Percentiles rank a stretch among this genome's conserved stretches.
Evolutionary conservation across 2,329 filamentous ascomycete species (phyloP).

Genomic region (Capronia americana): DNA sequence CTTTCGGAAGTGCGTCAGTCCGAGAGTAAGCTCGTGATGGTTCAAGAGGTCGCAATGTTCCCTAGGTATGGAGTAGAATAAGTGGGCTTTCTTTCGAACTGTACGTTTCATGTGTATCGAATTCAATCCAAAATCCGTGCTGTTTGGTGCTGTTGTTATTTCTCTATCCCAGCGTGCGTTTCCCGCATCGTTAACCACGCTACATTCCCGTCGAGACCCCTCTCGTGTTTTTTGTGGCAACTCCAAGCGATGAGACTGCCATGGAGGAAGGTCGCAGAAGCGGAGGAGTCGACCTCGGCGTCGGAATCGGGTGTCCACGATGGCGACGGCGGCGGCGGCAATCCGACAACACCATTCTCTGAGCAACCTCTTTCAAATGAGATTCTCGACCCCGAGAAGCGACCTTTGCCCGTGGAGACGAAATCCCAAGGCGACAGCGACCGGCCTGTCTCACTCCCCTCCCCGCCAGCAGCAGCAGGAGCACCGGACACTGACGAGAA

Average conservation of each 20-base stretch:
- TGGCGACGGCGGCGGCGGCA: not conserved
- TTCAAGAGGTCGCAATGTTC: slow-evolving; percentile 5
- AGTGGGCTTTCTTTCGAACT: not conserved
- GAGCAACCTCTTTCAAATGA: slow-evolving; percentile 11
- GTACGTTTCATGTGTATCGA: not conserved
- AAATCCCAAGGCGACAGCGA: not conserved
- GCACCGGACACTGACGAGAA: slow-evolving; percentile 5
- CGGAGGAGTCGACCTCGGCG: slow-evolving; percentile 19
- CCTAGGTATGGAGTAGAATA: not conserved
- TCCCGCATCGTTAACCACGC: not conserved
- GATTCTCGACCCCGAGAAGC: slow-evolving; percentile 20
- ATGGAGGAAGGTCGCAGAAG: slow-evolving; percentile 28
- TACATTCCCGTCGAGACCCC: not conserved
- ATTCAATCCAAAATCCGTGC: not conserved
- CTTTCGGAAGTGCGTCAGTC: slow-evolving; percentile 7
- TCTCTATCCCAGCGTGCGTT: not conserved
- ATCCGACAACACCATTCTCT: not conserved
- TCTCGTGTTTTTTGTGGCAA: not conserved
- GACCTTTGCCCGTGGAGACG: not conserved
- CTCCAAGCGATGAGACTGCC: slow-evolving; percentile 24
- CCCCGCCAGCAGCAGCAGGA: not conserved
- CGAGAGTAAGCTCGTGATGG: slow-evolving; percentile 13
- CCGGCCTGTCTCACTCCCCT: not conserved
- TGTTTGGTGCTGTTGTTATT: not conserved
- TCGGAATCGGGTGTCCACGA: slow-evolving; percentile 23